Conservation (phyloP, 805 yeast genomes). For the Wickerhamomyces tratensis region DNA sequence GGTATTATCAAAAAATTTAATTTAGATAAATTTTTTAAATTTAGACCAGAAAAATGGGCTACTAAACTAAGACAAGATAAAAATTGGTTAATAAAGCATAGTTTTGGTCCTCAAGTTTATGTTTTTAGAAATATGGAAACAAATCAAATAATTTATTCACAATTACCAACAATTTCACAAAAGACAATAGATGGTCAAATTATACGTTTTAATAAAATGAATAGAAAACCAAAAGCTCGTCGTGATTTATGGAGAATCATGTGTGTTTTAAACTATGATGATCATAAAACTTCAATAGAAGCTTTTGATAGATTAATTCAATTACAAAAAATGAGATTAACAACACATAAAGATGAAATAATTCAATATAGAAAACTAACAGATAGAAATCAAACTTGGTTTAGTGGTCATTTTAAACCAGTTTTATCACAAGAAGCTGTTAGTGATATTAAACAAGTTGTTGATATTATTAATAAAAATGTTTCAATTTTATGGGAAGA, state of each 20-base stretch:
- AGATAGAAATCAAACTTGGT: slow-evolving; percentile 77
- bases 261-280: slow-evolving; percentile 67
- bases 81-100: slow-evolving; percentile 44
- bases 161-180: slow-evolving; percentile 51
- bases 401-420: slow-evolving; percentile 81
- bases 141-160: slow-evolving; percentile 87
- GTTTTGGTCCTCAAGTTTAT: slow-evolving; percentile 75
- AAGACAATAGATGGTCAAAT: slow-evolving; percentile 45
- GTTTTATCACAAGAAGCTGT: slow-evolving; percentile 86
- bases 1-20: too few relatives aligned
- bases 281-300: slow-evolving; percentile 54
- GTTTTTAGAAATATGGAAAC: slow-evolving; percentile 77
- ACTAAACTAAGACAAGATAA: neutral
- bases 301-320: slow-evolving; percentile 69
- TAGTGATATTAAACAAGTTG: slow-evolving; percentile 64
- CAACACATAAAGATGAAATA: slow-evolving; percentile 47
- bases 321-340: slow-evolving; percentile 66
- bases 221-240: slow-evolving; percentile 69
- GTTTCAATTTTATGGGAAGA: slow-evolving; percentile 70
- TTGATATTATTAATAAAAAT: slow-evolving; percentile 44
- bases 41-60: neutral
- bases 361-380: slow-evolving; percentile 61
- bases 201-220: slow-evolving; percentile 82
- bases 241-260: slow-evolving; percentile 85
- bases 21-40: too few relatives aligned